These are phyloP conservation scores for Chalciporus piperatus DNA, from an alignment of 768 basidiomycete species.

Conservation along the genomic window DNA sequence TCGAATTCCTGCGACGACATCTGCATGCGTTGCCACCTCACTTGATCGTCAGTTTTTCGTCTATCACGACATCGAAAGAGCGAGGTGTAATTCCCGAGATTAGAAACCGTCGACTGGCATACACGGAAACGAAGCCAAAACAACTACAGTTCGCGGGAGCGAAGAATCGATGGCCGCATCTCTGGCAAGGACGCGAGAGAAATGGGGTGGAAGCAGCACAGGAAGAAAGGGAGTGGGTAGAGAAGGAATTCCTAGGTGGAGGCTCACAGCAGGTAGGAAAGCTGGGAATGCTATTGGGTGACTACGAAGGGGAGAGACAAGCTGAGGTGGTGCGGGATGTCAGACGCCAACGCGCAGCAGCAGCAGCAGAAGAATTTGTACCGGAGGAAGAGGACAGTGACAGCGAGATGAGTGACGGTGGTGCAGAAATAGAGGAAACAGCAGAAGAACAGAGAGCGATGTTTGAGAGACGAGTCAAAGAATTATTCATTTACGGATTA, in stretches of 20 bases:
- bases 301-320: conserved; percentile 77
- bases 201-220: conserved; percentile 49
- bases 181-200: conserved; percentile 61
- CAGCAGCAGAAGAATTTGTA: conserved; percentile 44
- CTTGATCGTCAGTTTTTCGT: conserved; percentile 44
- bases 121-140: conserved; percentile 50
- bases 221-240: conserved; percentile 72
- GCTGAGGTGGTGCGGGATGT: conserved; percentile 54
- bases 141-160: conserved; percentile 56
- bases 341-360: conserved; percentile 37
- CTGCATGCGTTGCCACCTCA: conserved; percentile 66
- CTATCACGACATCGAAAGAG: conserved; percentile 54
- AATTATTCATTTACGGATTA: conserved; percentile 73
- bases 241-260: conserved; percentile 57
- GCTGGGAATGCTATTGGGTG: conserved; percentile 60
- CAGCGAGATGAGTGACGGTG: conserved; percentile 34
- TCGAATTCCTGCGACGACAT: conserved; percentile 62
- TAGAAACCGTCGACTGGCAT: conserved; percentile 71
- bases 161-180: conserved; percentile 56
- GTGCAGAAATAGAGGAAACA: conserved; percentile 39
- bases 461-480: conserved; percentile 63
- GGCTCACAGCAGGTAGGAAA: conserved; percentile 62
- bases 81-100: conserved; percentile 62
- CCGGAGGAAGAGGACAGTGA: conserved; percentile 70
- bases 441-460: conserved; percentile 45